Percentiles rank a stretch among this genome's conserved stretches.
Evolutionary conservation across 1,284 basidiomycete species (phyloP).

Genomic region (Microbotryum silenes-acaulis): DNA sequence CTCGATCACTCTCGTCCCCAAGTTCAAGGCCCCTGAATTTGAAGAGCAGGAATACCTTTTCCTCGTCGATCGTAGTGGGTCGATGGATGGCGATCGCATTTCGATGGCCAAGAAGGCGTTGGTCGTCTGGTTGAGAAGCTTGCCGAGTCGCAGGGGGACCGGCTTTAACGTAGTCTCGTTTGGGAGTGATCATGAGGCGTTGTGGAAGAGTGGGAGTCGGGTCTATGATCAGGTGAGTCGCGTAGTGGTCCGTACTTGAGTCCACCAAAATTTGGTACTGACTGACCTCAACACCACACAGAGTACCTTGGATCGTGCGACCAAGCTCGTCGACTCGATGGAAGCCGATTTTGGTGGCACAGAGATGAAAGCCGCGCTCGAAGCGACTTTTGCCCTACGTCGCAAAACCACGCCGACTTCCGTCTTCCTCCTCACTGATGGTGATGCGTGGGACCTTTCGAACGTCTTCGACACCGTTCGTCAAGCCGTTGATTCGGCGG

Average conservation of each 20-base stretch:
- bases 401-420: slow-evolving; percentile 24
- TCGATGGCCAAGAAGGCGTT: slow-evolving; percentile 17
- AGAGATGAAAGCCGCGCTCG: slow-evolving; percentile 29
- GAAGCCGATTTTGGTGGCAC: slow-evolving; percentile 32
- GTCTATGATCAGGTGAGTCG: slow-evolving; percentile 17
- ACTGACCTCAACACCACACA: background rate
- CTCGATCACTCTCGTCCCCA: slow-evolving; percentile 16
- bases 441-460: slow-evolving; percentile 33
- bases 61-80: slow-evolving; percentile 34
- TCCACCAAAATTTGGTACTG: background rate
- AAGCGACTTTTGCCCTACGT: slow-evolving; percentile 24
- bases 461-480: slow-evolving; percentile 16
- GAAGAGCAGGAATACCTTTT: slow-evolving; percentile 33
- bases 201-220: slow-evolving; percentile 13
- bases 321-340: slow-evolving; percentile 24
- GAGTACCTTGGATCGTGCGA: slow-evolving; percentile 25
- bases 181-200: slow-evolving; percentile 8
- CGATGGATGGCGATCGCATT: slow-evolving; percentile 29
- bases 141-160: slow-evolving; percentile 24
- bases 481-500: background rate
- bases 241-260: no score
- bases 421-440: slow-evolving; percentile 37
- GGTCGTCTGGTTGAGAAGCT: slow-evolving; percentile 26
- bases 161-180: slow-evolving; percentile 35
- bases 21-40: slow-evolving; percentile 15